Evolutionary conservation across 2,329 filamentous ascomycete species (phyloP).

Genomic region (Pseudogymnoascus sp.): DNA sequence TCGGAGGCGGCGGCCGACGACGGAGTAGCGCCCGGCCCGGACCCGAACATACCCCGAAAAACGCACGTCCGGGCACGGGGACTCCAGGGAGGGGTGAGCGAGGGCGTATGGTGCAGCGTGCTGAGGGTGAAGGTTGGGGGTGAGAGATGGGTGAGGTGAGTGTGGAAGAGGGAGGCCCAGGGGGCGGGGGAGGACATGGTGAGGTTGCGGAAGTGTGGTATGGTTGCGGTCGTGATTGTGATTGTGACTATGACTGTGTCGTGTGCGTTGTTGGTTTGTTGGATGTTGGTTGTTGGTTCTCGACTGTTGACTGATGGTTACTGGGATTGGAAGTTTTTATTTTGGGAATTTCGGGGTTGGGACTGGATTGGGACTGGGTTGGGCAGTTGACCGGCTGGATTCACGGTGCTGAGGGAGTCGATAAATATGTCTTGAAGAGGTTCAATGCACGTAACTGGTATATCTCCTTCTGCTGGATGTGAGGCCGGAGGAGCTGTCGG

Average conservation of each 20-base stretch:
- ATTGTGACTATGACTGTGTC: no score
- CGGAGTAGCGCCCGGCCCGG: slow-evolving; percentile 65
- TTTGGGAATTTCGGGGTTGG: neutral
- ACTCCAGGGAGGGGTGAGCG: slow-evolving; percentile 30
- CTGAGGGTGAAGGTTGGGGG: slow-evolving; percentile 34
- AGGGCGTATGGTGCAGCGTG: slow-evolving; percentile 34
- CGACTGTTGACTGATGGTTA: neutral
- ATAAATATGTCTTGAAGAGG: neutral
- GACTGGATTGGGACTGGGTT: neutral
- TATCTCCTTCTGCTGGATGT: neutral
- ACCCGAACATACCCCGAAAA: slow-evolving; percentile 76
- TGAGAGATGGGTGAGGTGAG: slow-evolving; percentile 29
- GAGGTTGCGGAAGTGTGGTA: neutral
- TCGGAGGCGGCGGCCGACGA: slow-evolving; percentile 66
- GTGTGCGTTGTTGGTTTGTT: neutral
- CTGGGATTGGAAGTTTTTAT: neutral
- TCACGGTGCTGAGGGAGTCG: neutral
- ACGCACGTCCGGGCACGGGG: slow-evolving; percentile 70
- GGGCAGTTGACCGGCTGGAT: neutral
- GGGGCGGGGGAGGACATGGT: slow-evolving; percentile 19
- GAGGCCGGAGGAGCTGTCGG: neutral
- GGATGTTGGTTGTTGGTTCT: neutral
- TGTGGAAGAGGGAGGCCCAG: slow-evolving; percentile 29
- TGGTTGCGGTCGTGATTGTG: neutral
- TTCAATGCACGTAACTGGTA: neutral